Conservation (phyloP, 2,329 filamentous ascomycete genomes). For the Neonectria ditissima region DNA sequence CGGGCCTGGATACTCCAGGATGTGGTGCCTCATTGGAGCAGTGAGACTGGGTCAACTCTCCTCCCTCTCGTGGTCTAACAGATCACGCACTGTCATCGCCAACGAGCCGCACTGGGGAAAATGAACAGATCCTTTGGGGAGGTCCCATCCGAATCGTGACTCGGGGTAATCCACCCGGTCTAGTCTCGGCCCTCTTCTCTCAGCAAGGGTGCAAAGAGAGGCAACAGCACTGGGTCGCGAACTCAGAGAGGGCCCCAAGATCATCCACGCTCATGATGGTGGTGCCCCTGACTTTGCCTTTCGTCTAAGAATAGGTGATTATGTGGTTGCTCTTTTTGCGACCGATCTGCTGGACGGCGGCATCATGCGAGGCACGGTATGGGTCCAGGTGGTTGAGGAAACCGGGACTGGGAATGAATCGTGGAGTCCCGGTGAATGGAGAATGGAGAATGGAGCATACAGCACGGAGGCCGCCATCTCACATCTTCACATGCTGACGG, state of each 20-base stretch:
- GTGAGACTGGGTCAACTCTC: background rate
- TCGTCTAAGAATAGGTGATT: slow-evolving; percentile 46
- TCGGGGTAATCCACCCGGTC: slow-evolving; percentile 42
- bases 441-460: background rate
- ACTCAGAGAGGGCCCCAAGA: slow-evolving; percentile 10
- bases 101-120: slow-evolving; percentile 12
- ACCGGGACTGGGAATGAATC: slow-evolving; percentile 12
- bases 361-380: slow-evolving; percentile 30
- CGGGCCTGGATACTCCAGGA: background rate
- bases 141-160: slow-evolving; percentile 29
- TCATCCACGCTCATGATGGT: slow-evolving; percentile 30
- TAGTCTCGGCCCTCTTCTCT: slow-evolving; percentile 40
- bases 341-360: slow-evolving; percentile 11
- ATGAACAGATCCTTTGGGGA: slow-evolving; percentile 1
- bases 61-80: background rate
- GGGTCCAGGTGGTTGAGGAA: background rate
- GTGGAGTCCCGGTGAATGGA: background rate
- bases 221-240: slow-evolving; percentile 6
- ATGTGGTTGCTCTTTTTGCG: slow-evolving; percentile 24
- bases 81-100: slow-evolving; percentile 1
- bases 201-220: slow-evolving; percentile 29
- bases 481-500: slow-evolving; percentile 5
- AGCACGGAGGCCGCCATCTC: slow-evolving; percentile 26
- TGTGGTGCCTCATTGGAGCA: background rate
- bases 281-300: slow-evolving; percentile 47